Base-by-base conservation (phyloP, 306 rosid species). In the Arachis stenosperma region DNA sequence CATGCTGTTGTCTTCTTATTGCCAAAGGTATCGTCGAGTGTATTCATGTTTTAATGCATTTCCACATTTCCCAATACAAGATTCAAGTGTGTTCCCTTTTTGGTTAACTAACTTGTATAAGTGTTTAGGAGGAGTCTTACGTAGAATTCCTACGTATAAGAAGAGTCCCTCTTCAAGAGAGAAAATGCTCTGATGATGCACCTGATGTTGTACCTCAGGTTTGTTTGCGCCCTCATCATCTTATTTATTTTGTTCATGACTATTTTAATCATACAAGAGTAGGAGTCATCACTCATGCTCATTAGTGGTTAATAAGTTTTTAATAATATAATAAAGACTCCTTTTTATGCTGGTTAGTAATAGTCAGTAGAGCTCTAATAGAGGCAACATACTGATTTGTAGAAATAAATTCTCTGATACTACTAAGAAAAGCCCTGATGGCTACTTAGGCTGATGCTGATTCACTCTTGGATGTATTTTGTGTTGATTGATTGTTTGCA, bases 151-250 rank as follows among this genome's bases (percentile, higher is more conserved):
- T 88, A 56, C 86, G 74, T 56, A 83, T 84, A 78, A 88, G 91
- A 88, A 85, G 93, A 70, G 80, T 90, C 63, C 96, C 91, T 63
- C 90, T 94, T 75, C 82, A 82, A 71, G 95, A 86, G 84, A 87
- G 85, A 82, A 46, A 29, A 43, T 78, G 80, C 76, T 80, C 86
- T n/a, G 83, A 84, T 67, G 88, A 85, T 76, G 96, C 80, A 37
- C 4, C 85, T 64, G 91, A 89, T 75, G 81, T 91, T 84, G 85
- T 88, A 78, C 90, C 90, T 56, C 89, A 78, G 97, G 99, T 91
- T 70, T 61, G 81, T 60, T 48, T 17, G 0, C 65, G 75, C 70
- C 13, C 70, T 69, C 22, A 48, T 13, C 52, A 42, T 63, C 75
- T 33, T 33, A 33, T 33, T 4, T 33, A 2, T 2, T 33, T 33